Percentiles rank a stretch among this genome's conserved stretches.
Evolutionary conservation across 345 rosid species (phyloP).

Genomic region (Sonneratia caseolaris): DNA sequence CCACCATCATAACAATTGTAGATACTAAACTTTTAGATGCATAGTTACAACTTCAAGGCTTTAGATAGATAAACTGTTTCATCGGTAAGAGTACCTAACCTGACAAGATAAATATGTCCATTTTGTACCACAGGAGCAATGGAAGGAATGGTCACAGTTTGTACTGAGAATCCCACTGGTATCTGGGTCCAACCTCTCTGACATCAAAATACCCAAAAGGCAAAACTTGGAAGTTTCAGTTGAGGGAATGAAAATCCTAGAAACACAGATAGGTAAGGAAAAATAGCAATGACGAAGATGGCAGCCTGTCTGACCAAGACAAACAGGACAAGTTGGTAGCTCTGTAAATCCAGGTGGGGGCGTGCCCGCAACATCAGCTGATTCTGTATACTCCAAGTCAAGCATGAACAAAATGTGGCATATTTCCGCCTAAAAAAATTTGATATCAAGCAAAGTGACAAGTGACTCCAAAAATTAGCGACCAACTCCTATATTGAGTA

Average conservation of each 20-base stretch:
- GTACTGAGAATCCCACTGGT: constrained; percentile 80
- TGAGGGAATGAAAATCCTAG: not conserved
- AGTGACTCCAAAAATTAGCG: not conserved
- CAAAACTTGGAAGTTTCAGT: not conserved
- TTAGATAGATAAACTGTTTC: not conserved
- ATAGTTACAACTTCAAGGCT: not conserved
- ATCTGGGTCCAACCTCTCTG: constrained; percentile 92
- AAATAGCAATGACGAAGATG: not conserved
- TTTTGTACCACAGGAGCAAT: constrained; percentile 82
- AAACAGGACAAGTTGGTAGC: constrained; percentile 84
- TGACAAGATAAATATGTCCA: constrained; percentile 93
- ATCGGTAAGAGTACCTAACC: constrained; percentile 22
- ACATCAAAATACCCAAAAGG: constrained; percentile 1
- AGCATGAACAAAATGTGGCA: constrained; percentile 61
- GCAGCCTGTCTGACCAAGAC: constrained; percentile 49
- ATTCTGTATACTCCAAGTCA: constrained; percentile 61
- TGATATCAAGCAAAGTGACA: not conserved
- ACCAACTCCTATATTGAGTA: not conserved
- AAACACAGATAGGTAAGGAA: not conserved
- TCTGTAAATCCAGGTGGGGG: constrained; percentile 63
- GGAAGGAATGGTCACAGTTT: constrained; percentile 91
- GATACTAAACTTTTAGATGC: not conserved
- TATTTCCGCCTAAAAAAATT: constrained; percentile 56
- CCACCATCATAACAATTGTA: no score
- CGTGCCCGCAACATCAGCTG: constrained; percentile 49